Conservation (phyloP, 495 filamentous ascomycete genomes). For the Daldinia decipiens region DNA sequence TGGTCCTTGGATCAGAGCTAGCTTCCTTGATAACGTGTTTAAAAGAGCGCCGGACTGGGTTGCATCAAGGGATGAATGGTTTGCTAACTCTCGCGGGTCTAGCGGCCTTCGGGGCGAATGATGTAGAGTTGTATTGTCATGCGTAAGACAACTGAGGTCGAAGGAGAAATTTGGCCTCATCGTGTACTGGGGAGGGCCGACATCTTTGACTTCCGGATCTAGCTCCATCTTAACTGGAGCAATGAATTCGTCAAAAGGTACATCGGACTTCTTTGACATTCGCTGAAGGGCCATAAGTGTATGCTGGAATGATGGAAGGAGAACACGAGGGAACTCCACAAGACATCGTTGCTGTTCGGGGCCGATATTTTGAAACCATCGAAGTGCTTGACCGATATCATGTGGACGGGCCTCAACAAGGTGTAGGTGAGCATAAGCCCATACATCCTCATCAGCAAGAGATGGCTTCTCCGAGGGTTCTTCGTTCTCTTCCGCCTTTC, state of each 20-base stretch:
- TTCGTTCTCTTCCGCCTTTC: conserved; percentile 4
- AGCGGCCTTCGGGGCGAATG: conserved; percentile 52
- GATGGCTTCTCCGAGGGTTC: conserved; percentile 19
- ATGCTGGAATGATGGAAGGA: conserved; percentile 73
- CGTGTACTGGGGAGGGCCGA: conserved; percentile 67
- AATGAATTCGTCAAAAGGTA: conserved; percentile 71
- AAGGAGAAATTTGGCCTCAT: conserved; percentile 62
- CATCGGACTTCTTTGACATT: conserved; percentile 59
- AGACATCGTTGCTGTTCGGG: conserved; percentile 52
- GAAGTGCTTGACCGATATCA: conserved; percentile 46
- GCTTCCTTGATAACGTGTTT: conserved; percentile 61
- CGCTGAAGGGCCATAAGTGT: conserved; percentile 71
- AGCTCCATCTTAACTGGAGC: conserved; percentile 51
- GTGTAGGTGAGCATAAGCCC: conserved; percentile 43
- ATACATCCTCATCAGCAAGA: conserved; percentile 42
- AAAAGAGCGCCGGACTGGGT: conserved; percentile 68
- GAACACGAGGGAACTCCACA: conserved; percentile 76
- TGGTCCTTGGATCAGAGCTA: conserved; percentile 81
- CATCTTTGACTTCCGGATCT: conserved; percentile 20
- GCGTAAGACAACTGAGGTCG: conserved; percentile 60
- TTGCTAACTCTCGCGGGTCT: conserved; percentile 53
- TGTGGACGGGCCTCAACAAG: conserved; percentile 47
- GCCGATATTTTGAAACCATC: conserved; percentile 43
- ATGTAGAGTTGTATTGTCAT: conserved; percentile 48
- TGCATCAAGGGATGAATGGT: conserved; percentile 63